phyloP scores from a whole-genome alignment of 345 rosid species.

The Brassica nigra region DNA sequence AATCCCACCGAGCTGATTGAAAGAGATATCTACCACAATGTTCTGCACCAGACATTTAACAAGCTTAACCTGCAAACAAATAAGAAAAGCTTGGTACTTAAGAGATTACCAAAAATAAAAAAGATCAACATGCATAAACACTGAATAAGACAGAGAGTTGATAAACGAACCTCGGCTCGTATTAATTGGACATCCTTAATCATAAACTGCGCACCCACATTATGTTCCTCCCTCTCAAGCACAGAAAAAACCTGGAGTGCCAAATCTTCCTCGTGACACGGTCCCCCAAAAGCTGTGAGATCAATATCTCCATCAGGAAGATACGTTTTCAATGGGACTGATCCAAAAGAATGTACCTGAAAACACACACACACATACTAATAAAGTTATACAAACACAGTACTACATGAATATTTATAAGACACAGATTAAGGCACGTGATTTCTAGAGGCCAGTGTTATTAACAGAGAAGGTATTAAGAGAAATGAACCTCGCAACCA shows the following conservation, averaged over 20 bases:
- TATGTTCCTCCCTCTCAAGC: slow-evolving; percentile 73
- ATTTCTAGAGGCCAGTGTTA: background rate
- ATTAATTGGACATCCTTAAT: slow-evolving; percentile 80
- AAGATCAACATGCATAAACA: slow-evolving; percentile 19
- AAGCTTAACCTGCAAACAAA: slow-evolving; percentile 76
- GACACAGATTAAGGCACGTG: background rate
- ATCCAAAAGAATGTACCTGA: slow-evolving; percentile 89
- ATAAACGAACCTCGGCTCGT: slow-evolving; percentile 68
- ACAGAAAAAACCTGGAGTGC: slow-evolving; percentile 61
- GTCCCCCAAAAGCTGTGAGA: slow-evolving; percentile 77
- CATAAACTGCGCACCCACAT: slow-evolving; percentile 54
- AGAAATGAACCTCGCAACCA: slow-evolving; percentile 58
- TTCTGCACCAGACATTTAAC: slow-evolving; percentile 86
- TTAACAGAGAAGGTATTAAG: background rate
- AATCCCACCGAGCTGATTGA: slow-evolving; percentile 88
- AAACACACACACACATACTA: slow-evolving; percentile 5
- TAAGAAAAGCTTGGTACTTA: background rate
- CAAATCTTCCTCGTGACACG: slow-evolving; percentile 60
- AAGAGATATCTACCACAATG: slow-evolving; percentile 88
- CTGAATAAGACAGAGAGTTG: background rate
- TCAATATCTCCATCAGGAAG: slow-evolving; percentile 99
- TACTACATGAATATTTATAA: background rate
- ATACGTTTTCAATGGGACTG: slow-evolving; percentile 92
- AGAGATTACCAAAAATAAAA: background rate
- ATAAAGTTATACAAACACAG: background rate